Base-by-base conservation (phyloP, 2,329 filamentous ascomycete genomes). In the Sarocladium strictum region DNA sequence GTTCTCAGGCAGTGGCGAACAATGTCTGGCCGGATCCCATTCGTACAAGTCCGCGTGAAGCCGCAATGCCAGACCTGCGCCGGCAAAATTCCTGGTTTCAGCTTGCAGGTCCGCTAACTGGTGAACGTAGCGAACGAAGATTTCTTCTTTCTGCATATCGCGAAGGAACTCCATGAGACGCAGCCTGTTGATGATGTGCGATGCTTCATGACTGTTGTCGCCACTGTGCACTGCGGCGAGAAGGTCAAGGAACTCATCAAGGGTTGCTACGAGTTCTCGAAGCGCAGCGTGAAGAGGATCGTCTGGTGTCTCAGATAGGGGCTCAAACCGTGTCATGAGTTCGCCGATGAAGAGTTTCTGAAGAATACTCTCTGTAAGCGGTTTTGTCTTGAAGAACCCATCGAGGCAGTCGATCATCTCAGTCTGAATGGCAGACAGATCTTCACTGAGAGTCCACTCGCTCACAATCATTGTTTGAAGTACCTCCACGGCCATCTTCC, bases 391-490 rank as follows among this genome's bases (percentile, higher is more conserved):
- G 77, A 97, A 97, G 53, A 96, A 83, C 23, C 81, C 78, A 66
- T 99, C 94, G 54, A 99, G 74, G 60, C 89, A 95, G 64, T 97
- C 93, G 62, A 99, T 96, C 76, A 97, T 92, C 69, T 97, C 94
- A 2, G 91, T 94, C 69, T 97, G 92, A 53, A 99, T 89, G 49
- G 94, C 85, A 2, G 87, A 87, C 49, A 99, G 74, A 66, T 97
- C 93, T 66, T 96, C 89, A 66, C 91, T 97, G 59, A 99, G 72
- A 15, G 91, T 92, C 94, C 94, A 99, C 70, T 99, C 94, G 71
- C 92, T 96, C 61, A 97, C 86, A 63, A 99, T 96, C 94, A 99
- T 99, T 2, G 91, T 96, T 68, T 96, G 91, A 58, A 99, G 72
- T 19, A 99, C 89, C 67, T 96, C 89, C 27, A 97, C 91, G 1